Conservation (phyloP, 441 rosid species). For the Theobroma grandiflorum region DNA sequence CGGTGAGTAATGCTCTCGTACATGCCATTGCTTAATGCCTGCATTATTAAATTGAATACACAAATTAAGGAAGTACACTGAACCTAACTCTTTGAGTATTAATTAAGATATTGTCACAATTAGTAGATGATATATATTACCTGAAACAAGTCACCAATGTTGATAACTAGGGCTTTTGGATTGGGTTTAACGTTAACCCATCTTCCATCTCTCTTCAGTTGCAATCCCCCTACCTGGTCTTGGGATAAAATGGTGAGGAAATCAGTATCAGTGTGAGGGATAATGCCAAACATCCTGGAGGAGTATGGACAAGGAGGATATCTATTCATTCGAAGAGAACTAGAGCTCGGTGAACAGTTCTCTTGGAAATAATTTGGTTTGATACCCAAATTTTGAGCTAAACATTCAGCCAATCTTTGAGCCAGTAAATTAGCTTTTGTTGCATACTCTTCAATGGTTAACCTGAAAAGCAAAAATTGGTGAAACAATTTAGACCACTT, state of each 20-base stretch:
- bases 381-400: constrained; percentile 39
- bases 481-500: too few species aligned
- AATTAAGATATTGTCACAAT: too few species aligned
- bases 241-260: constrained; percentile 61
- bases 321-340: constrained; percentile 61
- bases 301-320: constrained; percentile 58
- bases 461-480: constrained; percentile 28
- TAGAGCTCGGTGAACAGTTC: constrained; percentile 41
- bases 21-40: constrained; percentile 74
- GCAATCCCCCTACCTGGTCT: constrained; percentile 62
- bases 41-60: neutral
- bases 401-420: constrained; percentile 32
- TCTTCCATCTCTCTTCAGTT: constrained; percentile 52
- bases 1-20: constrained; percentile 68
- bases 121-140: constrained; percentile 26
- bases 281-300: constrained; percentile 48
- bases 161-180: constrained; percentile 53
- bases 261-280: constrained; percentile 69
- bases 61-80: too few species aligned
- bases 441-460: constrained; percentile 43
- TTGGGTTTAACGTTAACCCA: constrained; percentile 64
- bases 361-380: constrained; percentile 44
- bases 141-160: constrained; percentile 73
- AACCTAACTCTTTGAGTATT: too few species aligned
- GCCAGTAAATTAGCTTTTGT: constrained; percentile 34